These are phyloP conservation scores for Poronia punctata DNA, from an alignment of 495 filamentous ascomycete genomes.

Conservation along the genomic window DNA sequence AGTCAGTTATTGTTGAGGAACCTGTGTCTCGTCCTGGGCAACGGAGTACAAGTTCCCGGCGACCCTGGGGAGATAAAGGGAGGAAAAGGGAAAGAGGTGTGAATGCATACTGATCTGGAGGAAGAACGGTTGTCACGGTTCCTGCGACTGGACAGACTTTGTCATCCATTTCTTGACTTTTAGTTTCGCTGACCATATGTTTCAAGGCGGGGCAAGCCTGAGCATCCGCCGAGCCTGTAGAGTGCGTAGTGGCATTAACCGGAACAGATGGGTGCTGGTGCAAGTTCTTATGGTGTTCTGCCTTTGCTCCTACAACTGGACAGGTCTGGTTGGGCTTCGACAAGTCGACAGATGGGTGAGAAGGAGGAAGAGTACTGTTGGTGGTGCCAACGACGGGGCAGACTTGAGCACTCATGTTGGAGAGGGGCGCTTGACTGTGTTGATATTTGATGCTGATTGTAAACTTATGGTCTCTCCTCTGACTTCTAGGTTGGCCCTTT, in stretches of 20 bases:
- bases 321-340: conserved; percentile 36
- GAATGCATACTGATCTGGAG: conserved; percentile 40
- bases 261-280: conserved; percentile 37
- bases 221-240: conserved; percentile 29
- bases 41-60: no score
- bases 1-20: no score
- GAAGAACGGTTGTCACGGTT: conserved; percentile 38
- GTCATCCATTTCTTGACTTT: conserved; percentile 41
- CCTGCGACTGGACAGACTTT: conserved; percentile 41
- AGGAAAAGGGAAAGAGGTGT: no score
- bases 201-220: conserved; percentile 37
- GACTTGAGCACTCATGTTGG: conserved; percentile 24
- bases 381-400: conserved; percentile 40
- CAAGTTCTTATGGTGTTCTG: conserved; percentile 38
- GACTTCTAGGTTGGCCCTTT: no score
- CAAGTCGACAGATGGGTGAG: conserved; percentile 37
- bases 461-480: no score
- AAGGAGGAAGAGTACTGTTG: conserved; percentile 36
- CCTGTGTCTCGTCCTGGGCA: no score
- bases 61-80: no score
- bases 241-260: conserved; percentile 20
- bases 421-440: background rate
- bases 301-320: conserved; percentile 38
- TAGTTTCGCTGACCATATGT: conserved; percentile 32
- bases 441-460: no score